Base-by-base conservation (phyloP, 2,329 filamentous ascomycete species). In the Scedosporium dehoogii region DNA sequence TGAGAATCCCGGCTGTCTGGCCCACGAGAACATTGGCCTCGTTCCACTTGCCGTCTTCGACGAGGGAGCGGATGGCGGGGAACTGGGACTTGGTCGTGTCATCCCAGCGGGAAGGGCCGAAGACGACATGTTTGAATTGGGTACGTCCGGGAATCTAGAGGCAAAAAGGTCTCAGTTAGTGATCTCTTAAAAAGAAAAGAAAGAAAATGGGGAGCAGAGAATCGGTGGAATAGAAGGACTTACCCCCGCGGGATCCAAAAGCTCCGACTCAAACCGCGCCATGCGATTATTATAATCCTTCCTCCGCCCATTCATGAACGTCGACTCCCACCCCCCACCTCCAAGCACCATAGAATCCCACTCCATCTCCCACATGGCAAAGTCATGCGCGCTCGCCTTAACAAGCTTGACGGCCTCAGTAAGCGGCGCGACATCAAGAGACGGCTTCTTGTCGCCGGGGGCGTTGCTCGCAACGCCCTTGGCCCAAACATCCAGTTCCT, bases 51-150 rank as follows among this genome's bases (percentile, higher is more conserved):
- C 83, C 82, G 3, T 79, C 82, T 65, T 89, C 84, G 48, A 97
- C 79, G 7, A 88, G 86, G 69, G 97, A 92, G 63, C 91, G 82
- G 62, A 97, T 89, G n/a, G 87, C 88, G 0, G 93, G 93, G 75
- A 96, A 96, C 25, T 88, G 64, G 3, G 83, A 83, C 62, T 83
- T 82, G 38, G 88, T 83, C 67, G 87, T 83, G 44, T 82, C 85
- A 41, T 86, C 87, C 88, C 91, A 92, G 2, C 85, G 78, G 69
- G 91, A 85, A 0, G 94, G 94, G 1, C 90, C 93, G 71, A 92
- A 96, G 63, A 99, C 77, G 70, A 96, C 83, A 74, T 97, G 94
- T 74, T 96, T 96, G 81, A 92, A 99, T 75, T 97, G 94, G 4
- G 89, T 90, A 66, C 93, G 87, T 68, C 91, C 91, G 46, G 90